phyloP scores from a whole-genome alignment of 1,284 basidiomycete species.

The Apiotrichum mycotoxinovorans region DNA sequence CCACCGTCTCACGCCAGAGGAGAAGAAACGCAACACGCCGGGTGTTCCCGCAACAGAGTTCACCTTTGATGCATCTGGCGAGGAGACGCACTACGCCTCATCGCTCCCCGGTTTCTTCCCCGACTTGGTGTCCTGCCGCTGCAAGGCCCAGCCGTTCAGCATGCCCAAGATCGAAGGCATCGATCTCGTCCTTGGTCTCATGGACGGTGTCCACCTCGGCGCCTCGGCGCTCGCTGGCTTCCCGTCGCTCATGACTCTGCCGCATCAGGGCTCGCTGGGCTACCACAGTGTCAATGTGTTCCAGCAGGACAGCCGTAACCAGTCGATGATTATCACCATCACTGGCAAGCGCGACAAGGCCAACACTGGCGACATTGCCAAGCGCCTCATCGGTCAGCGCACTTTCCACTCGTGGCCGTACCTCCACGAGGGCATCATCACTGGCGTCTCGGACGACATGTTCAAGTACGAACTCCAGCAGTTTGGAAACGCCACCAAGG shows the following conservation, averaged over 20 bases:
- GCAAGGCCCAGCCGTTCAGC: slow-evolving; percentile 72
- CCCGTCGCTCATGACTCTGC: slow-evolving; percentile 87
- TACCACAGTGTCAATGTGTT: slow-evolving; percentile 92
- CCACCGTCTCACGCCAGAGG: slow-evolving; percentile 70
- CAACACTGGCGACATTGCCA: slow-evolving; percentile 70
- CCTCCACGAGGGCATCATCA: slow-evolving; percentile 84
- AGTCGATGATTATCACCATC: slow-evolving; percentile 87
- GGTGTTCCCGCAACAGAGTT: slow-evolving; percentile 75
- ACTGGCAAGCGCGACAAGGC: slow-evolving; percentile 65
- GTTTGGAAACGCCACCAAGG: slow-evolving; percentile 55
- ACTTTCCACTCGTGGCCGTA: slow-evolving; percentile 91
- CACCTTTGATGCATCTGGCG: slow-evolving; percentile 61
- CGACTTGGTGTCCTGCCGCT: slow-evolving; percentile 74
- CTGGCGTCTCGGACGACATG: slow-evolving; percentile 77
- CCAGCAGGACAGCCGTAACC: slow-evolving; percentile 81
- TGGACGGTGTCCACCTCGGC: slow-evolving; percentile 84
- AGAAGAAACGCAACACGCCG: slow-evolving; percentile 70
- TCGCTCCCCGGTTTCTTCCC: slow-evolving; percentile 95
- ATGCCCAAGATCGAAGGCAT: slow-evolving; percentile 83
- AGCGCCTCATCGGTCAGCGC: slow-evolving; percentile 68
- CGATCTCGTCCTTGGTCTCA: slow-evolving; percentile 78
- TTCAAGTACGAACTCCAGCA: slow-evolving; percentile 78
- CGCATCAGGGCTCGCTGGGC: slow-evolving; percentile 70
- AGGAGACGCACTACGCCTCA: slow-evolving; percentile 72
- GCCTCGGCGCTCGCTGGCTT: slow-evolving; percentile 87